Evolutionary conservation across 768 basidiomycete genomes (phyloP).

Genomic region (Dacryopinax primogenitus): DNA sequence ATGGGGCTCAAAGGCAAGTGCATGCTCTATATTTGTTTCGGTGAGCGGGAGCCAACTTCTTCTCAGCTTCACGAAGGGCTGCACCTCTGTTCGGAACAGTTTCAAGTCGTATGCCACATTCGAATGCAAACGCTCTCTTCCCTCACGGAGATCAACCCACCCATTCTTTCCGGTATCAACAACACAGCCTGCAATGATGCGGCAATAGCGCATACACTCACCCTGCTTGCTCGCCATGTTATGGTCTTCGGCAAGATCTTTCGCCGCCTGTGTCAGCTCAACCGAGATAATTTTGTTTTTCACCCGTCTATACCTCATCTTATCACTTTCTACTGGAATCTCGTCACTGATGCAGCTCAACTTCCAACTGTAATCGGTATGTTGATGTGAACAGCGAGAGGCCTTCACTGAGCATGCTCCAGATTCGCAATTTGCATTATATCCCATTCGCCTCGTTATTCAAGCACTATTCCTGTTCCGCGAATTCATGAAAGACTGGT

Average conservation of each 20-base stretch:
- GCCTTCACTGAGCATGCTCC: not conserved
- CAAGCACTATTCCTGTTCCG: constrained; percentile 80
- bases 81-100: constrained; percentile 42
- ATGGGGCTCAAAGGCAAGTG: constrained; percentile 44
- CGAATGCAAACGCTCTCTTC: constrained; percentile 43
- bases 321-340: constrained; percentile 5
- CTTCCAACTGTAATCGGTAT: constrained; percentile 1
- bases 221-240: constrained; percentile 53
- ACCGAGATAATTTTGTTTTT: not conserved
- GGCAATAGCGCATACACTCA: constrained; percentile 35
- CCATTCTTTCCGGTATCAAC: not conserved
- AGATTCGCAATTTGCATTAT: constrained; percentile 54
- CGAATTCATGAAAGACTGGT: constrained; percentile 28
- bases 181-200: constrained; percentile 24
- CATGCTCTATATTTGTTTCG: not conserved
- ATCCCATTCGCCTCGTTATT: constrained; percentile 67
- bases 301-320: not conserved
- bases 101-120: constrained; percentile 43
- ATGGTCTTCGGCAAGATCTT: constrained; percentile 69
- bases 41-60: constrained; percentile 10
- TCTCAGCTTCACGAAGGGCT: constrained; percentile 51
- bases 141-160: constrained; percentile 24
- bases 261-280: constrained; percentile 48
- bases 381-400: not conserved
- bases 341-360: not conserved